These are phyloP conservation scores for Alternaria arbusti DNA, from an alignment of 2,329 filamentous ascomycete genomes.

Conservation along the genomic window DNA sequence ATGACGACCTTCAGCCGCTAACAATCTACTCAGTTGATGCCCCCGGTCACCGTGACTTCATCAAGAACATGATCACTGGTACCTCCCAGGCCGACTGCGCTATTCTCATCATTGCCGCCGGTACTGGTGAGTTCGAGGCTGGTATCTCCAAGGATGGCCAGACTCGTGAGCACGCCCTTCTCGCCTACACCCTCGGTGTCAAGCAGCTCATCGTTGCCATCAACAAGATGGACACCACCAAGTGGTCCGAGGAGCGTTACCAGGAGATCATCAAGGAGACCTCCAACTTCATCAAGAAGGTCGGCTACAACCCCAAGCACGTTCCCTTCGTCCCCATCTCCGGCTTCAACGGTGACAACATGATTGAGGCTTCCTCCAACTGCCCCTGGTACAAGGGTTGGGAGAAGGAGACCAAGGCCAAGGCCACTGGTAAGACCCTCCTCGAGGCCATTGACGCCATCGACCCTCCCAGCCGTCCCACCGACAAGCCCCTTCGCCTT, in stretches of 20 bases:
- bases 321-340: slow-evolving; percentile 99
- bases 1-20: background rate
- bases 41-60: slow-evolving; percentile 99
- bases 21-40: slow-evolving; percentile 62
- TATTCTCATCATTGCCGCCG: slow-evolving; percentile 99
- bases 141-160: slow-evolving; percentile 99
- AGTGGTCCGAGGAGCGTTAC: slow-evolving; percentile 97
- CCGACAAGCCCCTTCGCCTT: slow-evolving; percentile 99
- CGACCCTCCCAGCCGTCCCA: slow-evolving; percentile 88
- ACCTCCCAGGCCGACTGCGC: slow-evolving; percentile 99
- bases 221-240: slow-evolving; percentile 99
- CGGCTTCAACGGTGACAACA: slow-evolving; percentile 99
- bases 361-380: slow-evolving; percentile 88
- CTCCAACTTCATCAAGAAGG: slow-evolving; percentile 99
- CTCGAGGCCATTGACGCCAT: slow-evolving; percentile 98
- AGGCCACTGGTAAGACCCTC: slow-evolving; percentile 93
- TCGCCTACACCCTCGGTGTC: slow-evolving; percentile 99
- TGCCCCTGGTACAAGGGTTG: slow-evolving; percentile 99
- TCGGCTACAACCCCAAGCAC: slow-evolving; percentile 99
- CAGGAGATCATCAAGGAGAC: slow-evolving; percentile 99
- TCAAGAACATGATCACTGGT: slow-evolving; percentile 99
- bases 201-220: slow-evolving; percentile 99
- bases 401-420: slow-evolving; percentile 97
- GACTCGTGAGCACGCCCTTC: slow-evolving; percentile 99
- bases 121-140: slow-evolving; percentile 99